Evolutionary conservation across 441 rosid species (phyloP), one percentile per base, ranked within the genome.

Genomic region (California macrophylla): DNA sequence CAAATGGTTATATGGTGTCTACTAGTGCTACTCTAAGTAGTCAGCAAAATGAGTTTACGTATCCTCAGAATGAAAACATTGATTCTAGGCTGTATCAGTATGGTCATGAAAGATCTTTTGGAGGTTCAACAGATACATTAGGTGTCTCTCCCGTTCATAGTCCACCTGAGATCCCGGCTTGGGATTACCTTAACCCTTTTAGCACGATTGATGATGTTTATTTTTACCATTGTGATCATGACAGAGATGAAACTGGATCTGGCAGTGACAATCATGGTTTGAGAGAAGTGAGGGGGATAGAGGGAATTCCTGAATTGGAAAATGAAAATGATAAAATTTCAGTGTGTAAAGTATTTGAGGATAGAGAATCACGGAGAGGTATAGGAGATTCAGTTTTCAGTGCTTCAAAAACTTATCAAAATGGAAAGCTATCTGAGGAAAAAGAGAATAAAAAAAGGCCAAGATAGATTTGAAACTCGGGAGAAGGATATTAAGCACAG

Each of bases 251-350:
- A 36, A 2, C 16, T 72, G 72, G 64, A 45, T 69, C 64, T 67
- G 71, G 76, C 66, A 18, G 61, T 20, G 62, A 56, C 1, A 18
- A 54, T 40, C 7, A 5, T 20, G 73, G 38, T 38, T 24, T 12
- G 34, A 76, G 79, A 66, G 71, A 74, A 58, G 20, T 74, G 60
- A 72, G 79, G 69, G 73, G 78, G 63, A 71, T 73, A 62, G 76
- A 82, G 67, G 80, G 79, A 38, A 80, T 82, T 73, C 82, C 76
- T 72, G 82, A 80, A 67, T 74, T 82, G 71, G 83, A 80, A 74
- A 26, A 71, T 32, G 77, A 74, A 2, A 74, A 32, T 71, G 76
- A 71, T 73, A 66, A 64, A 66, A 13, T 5, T 23, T 21, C 64
- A 68, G 70, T 69, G n/a, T 42, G 67, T 15, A 60, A 56, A 56